Evolutionary conservation across 192 early-diverging fungal genomes (phyloP).

Genomic region (Backusella parvicylindrica): DNA sequence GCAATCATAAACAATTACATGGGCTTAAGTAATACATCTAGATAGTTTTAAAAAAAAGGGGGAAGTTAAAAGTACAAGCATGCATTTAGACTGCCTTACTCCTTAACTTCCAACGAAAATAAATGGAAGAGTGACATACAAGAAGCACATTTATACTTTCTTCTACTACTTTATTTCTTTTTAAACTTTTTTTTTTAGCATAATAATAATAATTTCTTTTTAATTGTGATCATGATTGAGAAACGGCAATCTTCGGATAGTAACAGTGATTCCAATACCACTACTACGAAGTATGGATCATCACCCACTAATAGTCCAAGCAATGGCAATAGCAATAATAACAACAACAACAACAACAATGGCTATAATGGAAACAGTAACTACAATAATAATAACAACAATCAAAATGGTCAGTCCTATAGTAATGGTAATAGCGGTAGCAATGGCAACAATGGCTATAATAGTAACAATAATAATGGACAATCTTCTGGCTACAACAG

Average conservation of each 20-base stretch:
- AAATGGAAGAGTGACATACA: not conserved
- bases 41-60: not conserved
- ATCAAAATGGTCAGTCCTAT: not conserved
- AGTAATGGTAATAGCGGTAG: not conserved
- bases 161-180: not conserved
- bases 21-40: not conserved
- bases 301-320: not conserved
- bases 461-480: not conserved
- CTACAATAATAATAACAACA: not conserved
- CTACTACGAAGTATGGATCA: not conserved
- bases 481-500: not conserved
- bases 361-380: not conserved
- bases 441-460: not conserved
- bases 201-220: not conserved
- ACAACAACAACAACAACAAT: not conserved
- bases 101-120: not conserved
- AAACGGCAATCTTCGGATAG: not conserved
- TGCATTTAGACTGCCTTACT: conserved; percentile 9
- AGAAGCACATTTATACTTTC: not conserved
- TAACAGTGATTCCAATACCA: not conserved
- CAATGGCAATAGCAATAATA: not conserved
- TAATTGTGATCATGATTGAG: not conserved
- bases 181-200: not conserved
- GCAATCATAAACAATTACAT: not conserved
- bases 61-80: not conserved